Evolutionary conservation across 1,284 basidiomycete genomes (phyloP), one percentile per base, ranked within the genome.

Genomic region (Cystobasidiaceae sp.): DNA sequence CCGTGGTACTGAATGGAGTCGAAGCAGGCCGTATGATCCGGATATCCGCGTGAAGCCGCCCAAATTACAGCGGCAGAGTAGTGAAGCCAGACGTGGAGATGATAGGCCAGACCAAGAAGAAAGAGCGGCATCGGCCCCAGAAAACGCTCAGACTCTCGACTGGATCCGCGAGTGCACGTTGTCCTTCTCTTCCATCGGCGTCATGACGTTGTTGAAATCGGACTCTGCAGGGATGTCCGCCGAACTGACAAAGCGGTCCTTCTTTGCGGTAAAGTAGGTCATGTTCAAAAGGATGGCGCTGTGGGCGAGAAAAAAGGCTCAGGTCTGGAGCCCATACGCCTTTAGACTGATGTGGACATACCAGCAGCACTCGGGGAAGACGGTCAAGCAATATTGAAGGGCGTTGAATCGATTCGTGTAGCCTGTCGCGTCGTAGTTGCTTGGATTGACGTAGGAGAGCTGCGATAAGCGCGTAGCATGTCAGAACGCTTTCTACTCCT

Each of bases 351-450:
- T 7, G n/a, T n/a, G n/a, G 21, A 64, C 61, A 45, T 30, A 64
- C 61, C 51, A 51, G 9, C 15, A 8, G 21, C 55, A 64, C 32
- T 64, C 61, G 2, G 61, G 51, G 9, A 56, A 19, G 7, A 64
- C 61, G 6, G 52, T 49, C 13, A 55, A 34, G 23, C 51, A 64
- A 25, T 55, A 55, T 51, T 64, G 51, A 11, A 56, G 23, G 13
- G 52, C 51, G 3, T 33, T 46, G 52, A 64, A 64, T 30, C 52
- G 51, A 15, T 32, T 49, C 0, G 61, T 64, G 61, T 56, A 64
- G 8, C 61, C 61, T 8, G 55, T 23, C 13, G 41, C 27, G 21
- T 11, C 56, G 32, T 64, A 64, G 43, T 64, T 64, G 5, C 30
- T 21, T 5, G 43, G 39, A 15, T 50, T 64, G 21, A 34, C 21